Evolutionary conservation across 768 basidiomycete genomes (phyloP).

Genomic region (Trametes meyenii): DNA sequence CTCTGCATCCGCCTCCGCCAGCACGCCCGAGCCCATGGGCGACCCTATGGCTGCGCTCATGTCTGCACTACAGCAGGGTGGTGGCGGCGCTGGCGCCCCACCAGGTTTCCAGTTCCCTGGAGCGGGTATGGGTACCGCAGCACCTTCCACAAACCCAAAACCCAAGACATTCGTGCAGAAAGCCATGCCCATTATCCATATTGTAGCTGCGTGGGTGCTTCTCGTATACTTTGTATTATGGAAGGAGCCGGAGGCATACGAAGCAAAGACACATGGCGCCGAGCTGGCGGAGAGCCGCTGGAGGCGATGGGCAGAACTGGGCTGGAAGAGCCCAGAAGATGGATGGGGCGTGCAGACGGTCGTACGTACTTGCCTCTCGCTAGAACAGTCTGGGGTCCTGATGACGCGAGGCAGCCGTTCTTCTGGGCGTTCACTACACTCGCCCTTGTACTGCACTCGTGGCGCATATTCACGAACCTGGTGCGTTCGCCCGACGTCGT

Average conservation of each 20-base stretch:
- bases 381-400: not conserved
- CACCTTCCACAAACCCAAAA: constrained; percentile 24
- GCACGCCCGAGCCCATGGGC: constrained; percentile 14
- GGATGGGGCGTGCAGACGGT: constrained; percentile 56
- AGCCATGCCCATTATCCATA: constrained; percentile 65
- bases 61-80: constrained; percentile 33
- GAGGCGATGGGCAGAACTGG: constrained; percentile 67
- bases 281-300: constrained; percentile 43
- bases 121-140: constrained; percentile 23
- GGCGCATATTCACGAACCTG: constrained; percentile 69
- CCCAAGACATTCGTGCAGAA: constrained; percentile 55
- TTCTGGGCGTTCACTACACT: constrained; percentile 82
- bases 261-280: constrained; percentile 38
- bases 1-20: not conserved
- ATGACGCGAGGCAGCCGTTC: constrained; percentile 56
- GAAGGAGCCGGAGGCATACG: constrained; percentile 59
- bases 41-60: constrained; percentile 40
- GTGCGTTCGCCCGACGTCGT: constrained; percentile 44
- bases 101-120: constrained; percentile 34
- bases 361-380: constrained; percentile 45
- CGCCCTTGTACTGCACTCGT: constrained; percentile 69
- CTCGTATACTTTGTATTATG: constrained; percentile 70
- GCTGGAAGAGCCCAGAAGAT: constrained; percentile 40
- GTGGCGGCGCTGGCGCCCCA: constrained; percentile 25
- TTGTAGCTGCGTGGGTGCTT: constrained; percentile 64